Conservation (phyloP, 768 basidiomycete genomes). For the Suillus subaureus region DNA sequence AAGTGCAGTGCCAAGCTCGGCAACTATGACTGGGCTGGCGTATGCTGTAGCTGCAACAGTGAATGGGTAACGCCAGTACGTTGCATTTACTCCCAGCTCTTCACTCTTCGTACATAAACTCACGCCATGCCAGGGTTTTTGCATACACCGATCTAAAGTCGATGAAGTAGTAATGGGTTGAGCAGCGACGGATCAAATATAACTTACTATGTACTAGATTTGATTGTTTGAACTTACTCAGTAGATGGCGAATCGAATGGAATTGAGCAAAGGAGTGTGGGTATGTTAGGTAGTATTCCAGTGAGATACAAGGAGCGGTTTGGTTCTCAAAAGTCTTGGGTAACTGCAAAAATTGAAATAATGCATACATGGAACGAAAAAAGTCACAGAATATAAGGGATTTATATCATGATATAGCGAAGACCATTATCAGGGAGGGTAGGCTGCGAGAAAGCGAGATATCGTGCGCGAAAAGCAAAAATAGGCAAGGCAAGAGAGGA, state of each 20-base stretch:
- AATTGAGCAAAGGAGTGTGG: conserved; percentile 7
- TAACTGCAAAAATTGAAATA: conserved; percentile 23
- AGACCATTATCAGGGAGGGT: conserved; percentile 36
- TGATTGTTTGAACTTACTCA: neutral
- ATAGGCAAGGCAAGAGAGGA: conserved; percentile 7
- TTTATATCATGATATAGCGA: conserved; percentile 24
- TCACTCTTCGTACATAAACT: neutral
- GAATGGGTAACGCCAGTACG: conserved; percentile 91
- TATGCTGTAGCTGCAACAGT: conserved; percentile 80
- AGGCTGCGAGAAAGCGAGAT: conserved; percentile 25
- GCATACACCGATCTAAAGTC: conserved; percentile 68
- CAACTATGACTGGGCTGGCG: conserved; percentile 96
- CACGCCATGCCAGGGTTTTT: conserved; percentile 51
- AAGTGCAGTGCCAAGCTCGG: conserved; percentile 92
- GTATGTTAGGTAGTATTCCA: neutral
- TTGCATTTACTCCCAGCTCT: conserved; percentile 13
- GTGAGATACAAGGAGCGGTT: conserved; percentile 9
- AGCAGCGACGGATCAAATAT: neutral
- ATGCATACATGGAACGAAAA: conserved; percentile 33
- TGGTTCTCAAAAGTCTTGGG: neutral
- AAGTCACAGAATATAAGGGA: conserved; percentile 13
- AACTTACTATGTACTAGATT: neutral
- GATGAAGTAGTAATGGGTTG: conserved; percentile 52
- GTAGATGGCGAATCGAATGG: neutral
- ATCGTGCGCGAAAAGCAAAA: conserved; percentile 10